Conservation (phyloP, 371 early-diverging fungal genomes). For the Mucor sp. region DNA sequence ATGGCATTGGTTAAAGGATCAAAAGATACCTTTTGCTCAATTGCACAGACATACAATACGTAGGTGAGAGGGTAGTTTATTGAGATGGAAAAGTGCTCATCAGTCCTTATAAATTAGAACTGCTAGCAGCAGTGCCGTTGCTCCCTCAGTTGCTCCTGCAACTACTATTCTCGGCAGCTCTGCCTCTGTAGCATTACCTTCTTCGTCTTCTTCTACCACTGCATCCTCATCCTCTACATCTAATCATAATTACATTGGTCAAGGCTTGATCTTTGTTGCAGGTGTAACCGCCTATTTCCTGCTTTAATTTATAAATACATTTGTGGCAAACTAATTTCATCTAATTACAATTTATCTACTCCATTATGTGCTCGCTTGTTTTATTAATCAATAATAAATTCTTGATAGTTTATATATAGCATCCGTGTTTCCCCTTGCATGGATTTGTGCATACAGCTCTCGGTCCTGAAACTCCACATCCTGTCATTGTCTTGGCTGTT, state of each 20-base stretch:
- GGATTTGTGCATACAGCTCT: background rate
- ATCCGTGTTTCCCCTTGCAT: background rate
- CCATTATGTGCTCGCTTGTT: background rate
- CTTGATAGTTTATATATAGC: background rate
- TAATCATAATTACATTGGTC: background rate
- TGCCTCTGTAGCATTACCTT: conserved; percentile 2
- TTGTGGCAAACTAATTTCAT: background rate
- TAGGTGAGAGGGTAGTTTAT: conserved; percentile 3
- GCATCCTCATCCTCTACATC: conserved; percentile 3
- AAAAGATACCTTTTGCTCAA: conserved; percentile 40
- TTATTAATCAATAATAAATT: background rate
- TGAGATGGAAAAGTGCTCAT: background rate
- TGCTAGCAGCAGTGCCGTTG: background rate
- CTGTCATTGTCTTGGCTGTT: background rate
- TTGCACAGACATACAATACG: conserved; percentile 38
- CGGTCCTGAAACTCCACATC: background rate
- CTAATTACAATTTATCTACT: background rate
- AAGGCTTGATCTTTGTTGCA: background rate
- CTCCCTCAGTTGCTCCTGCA: background rate
- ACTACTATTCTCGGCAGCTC: conserved; percentile 5
- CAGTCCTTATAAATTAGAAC: background rate
- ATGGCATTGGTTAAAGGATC: conserved; percentile 22
- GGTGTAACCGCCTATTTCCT: conserved; percentile 9
- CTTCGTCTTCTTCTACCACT: background rate
- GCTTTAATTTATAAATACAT: background rate